Evolutionary conservation across 2,329 filamentous ascomycete genomes (phyloP).

Genomic region (Pyrenophora seminiperda): DNA sequence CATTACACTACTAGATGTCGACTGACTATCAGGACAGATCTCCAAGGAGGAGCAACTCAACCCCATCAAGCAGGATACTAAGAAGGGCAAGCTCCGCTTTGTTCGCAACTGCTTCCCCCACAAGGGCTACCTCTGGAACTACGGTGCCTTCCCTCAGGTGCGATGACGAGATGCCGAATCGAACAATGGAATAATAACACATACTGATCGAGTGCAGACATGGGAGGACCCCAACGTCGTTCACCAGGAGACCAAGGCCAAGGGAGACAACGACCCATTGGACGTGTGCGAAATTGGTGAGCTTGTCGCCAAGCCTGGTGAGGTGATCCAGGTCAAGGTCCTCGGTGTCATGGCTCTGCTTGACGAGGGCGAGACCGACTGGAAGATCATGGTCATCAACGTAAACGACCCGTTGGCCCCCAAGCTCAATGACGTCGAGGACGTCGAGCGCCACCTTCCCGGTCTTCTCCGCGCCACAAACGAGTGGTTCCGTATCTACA

Average conservation of each 20-base stretch:
- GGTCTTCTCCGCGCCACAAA: conserved; percentile 97
- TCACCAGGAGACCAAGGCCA: conserved; percentile 99
- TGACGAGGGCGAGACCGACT: conserved; percentile 99
- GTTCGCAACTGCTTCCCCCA: conserved; percentile 99
- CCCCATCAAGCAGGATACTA: conserved; percentile 98
- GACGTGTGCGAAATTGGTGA: conserved; percentile 99
- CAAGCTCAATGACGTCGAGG: conserved; percentile 98
- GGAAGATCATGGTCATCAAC: conserved; percentile 99
- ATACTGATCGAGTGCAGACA: conserved; percentile 65
- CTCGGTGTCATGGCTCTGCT: conserved; percentile 99
- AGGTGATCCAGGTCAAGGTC: conserved; percentile 99
- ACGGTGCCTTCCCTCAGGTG: conserved; percentile 98
- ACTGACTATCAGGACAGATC: conserved; percentile 66
- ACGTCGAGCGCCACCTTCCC: conserved; percentile 97
- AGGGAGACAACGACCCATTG: conserved; percentile 98
- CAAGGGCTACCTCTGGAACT: conserved; percentile 99
- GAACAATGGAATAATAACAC: conserved; percentile 33
- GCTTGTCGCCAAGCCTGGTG: conserved; percentile 91
- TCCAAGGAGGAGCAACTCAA: conserved; percentile 98
- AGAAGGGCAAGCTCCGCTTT: conserved; percentile 99
- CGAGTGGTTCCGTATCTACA: conserved; percentile 99
- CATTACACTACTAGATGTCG: not conserved
- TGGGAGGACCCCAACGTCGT: conserved; percentile 98
- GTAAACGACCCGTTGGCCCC: conserved; percentile 94
- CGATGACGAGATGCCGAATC: conserved; percentile 44